These are phyloP conservation scores for Wickerhamiella dianesei DNA, from an alignment of 805 yeast genomes.

Conservation along the genomic window DNA sequence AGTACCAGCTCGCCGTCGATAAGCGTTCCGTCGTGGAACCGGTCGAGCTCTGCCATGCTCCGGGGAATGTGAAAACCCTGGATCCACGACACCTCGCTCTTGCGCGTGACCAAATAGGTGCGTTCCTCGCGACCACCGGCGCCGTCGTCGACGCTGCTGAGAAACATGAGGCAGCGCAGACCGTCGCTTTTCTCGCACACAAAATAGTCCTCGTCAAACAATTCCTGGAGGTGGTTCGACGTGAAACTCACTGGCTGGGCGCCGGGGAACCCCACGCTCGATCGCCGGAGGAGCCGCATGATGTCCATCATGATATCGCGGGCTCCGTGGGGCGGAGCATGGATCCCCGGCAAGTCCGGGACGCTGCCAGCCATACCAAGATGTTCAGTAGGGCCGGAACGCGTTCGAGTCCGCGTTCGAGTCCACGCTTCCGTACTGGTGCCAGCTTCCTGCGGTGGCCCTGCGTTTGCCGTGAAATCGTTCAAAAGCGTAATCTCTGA, in stretches of 20 bases:
- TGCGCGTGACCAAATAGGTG: slow-evolving; percentile 76
- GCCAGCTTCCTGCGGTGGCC: no score
- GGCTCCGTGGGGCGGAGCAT: slow-evolving; percentile 59
- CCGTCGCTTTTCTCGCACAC: slow-evolving; percentile 98
- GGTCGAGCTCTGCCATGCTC: slow-evolving; percentile 32
- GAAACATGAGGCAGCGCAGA: slow-evolving; percentile 60
- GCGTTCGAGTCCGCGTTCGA: background rate
- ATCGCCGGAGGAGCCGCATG: slow-evolving; percentile 44
- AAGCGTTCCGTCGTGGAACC: slow-evolving; percentile 74
- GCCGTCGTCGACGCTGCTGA: slow-evolving; percentile 38
- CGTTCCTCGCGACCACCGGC: slow-evolving; percentile 55
- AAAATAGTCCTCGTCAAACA: slow-evolving; percentile 62
- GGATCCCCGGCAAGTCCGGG: slow-evolving; percentile 78
- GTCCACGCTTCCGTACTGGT: no score
- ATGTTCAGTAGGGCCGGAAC: background rate
- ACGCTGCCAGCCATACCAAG: slow-evolving; percentile 30
- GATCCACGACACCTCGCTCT: slow-evolving; percentile 69
- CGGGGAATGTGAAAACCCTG: slow-evolving; percentile 71
- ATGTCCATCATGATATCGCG: slow-evolving; percentile 55
- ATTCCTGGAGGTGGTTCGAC: slow-evolving; percentile 53
- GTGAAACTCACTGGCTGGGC: slow-evolving; percentile 92
- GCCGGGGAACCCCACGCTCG: slow-evolving; percentile 54
- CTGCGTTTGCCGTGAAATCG: background rate
- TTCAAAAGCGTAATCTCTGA: background rate
- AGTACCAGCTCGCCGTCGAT: slow-evolving; percentile 89